Conservation (phyloP, 495 filamentous ascomycete species). For the Pseudevernia furfuracea region DNA sequence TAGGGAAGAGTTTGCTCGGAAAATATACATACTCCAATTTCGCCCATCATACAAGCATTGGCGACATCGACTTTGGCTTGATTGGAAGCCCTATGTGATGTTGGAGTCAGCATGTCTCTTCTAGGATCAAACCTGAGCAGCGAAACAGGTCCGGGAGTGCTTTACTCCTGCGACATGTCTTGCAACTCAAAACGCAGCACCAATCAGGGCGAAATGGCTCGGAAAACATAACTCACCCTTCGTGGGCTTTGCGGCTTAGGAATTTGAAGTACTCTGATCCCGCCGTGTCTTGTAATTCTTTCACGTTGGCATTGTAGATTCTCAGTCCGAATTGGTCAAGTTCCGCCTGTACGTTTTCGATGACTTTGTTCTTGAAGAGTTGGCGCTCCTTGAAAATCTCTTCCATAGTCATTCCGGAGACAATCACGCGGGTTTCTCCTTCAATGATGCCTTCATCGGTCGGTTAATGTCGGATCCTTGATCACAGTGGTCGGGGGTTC, state of each 20-base stretch:
- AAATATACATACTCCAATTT: conserved; percentile 47
- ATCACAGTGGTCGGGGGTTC: background rate
- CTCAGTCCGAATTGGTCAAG: conserved; percentile 65
- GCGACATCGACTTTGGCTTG: conserved; percentile 74
- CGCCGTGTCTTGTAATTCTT: conserved; percentile 73
- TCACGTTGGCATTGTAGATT: conserved; percentile 72
- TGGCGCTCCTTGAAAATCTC: conserved; percentile 78
- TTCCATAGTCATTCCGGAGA: conserved; percentile 78
- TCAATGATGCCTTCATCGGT: conserved; percentile 58
- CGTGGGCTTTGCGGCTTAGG: conserved; percentile 71
- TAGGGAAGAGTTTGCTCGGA: background rate
- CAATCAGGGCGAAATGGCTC: no score
- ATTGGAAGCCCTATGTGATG: conserved; percentile 68
- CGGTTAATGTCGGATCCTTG: background rate
- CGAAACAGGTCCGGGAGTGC: no score
- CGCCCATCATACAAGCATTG: conserved; percentile 67
- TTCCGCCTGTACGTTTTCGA: conserved; percentile 68
- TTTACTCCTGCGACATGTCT: no score
- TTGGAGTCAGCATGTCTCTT: no score
- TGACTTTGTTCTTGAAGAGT: conserved; percentile 69
- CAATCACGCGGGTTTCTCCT: conserved; percentile 71
- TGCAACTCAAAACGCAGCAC: no score
- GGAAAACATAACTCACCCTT: no score
- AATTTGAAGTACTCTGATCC: conserved; percentile 71
- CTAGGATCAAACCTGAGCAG: no score